phyloP scores from a whole-genome alignment of 73 alveolate genomes.

The Stentor coeruleus region DNA sequence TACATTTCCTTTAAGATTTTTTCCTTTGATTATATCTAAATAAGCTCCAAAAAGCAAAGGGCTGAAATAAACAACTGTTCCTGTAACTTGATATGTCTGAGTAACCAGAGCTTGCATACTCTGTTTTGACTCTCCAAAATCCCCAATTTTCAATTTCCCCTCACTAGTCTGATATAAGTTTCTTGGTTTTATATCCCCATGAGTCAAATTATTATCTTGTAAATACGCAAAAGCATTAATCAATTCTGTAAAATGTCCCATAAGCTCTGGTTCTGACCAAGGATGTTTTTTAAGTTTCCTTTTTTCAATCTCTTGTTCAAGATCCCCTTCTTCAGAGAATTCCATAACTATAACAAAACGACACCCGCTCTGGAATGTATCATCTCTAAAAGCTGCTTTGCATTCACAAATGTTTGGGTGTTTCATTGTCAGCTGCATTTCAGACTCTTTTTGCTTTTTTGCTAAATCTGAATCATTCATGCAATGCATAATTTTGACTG shows the following conservation, averaged over 20 bases:
- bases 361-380: not conserved
- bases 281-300: constrained; percentile 5
- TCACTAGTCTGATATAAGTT: constrained; percentile 9
- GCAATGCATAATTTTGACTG: constrained; percentile 14
- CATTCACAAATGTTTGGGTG: constrained; percentile 21
- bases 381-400: not conserved
- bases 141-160: constrained; percentile 29
- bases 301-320: constrained; percentile 15
- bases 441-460: constrained; percentile 19
- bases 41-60: not conserved
- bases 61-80: constrained; percentile 25
- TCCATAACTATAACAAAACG: constrained; percentile 15
- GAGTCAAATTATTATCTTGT: constrained; percentile 16
- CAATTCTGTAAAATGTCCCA: not conserved
- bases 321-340: constrained; percentile 18
- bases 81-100: constrained; percentile 14
- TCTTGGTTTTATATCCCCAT: constrained; percentile 26
- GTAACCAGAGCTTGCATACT: constrained; percentile 25
- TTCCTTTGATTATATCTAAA: constrained; percentile 10
- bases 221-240: constrained; percentile 16
- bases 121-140: constrained; percentile 30
- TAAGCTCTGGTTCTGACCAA: constrained; percentile 19
- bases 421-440: not conserved
- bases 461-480: not conserved
- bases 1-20: not conserved